Evolutionary conservation across 2,329 filamentous ascomycete genomes (phyloP), one percentile per base, ranked within the genome.

Genomic region (Coniochaeta hoffmannii): DNA sequence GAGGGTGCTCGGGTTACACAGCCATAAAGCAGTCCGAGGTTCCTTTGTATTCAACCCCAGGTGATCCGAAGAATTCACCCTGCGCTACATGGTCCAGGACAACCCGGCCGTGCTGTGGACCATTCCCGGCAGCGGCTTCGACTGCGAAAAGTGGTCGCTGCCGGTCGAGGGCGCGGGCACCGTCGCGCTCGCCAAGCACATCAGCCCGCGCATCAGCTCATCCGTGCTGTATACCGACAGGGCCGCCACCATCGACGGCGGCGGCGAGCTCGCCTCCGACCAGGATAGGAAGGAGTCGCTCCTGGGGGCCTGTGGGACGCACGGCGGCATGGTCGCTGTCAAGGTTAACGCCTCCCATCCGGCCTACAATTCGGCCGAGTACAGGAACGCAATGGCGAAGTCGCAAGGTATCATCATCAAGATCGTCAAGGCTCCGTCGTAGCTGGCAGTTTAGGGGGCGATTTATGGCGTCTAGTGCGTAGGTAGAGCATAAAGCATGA

Each of bases 391-490:
- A 7, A 56, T 55, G n/a, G 59, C 57, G 22, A 62, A 55, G 11
- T 59, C 64, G 1, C 54, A 58, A 22, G 65, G 62, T 1, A 62
- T 68, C 9, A 53, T 66, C 15, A 59, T 68, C 61, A 68, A 68
- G 62, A 51, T 67, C 22, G 63, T 66, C n/a, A n/a, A n/a, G n/a
- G n/a, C n/a, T n/a, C n/a, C n/a, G n/a, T n/a, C n/a, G n/a, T n/a
- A n/a, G n/a, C n/a, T n/a, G n/a, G n/a, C n/a, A n/a, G n/a, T n/a
- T n/a, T n/a, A n/a, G n/a, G n/a, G n/a, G n/a, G 7, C 12, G 7
- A 32, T 32, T 12, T 32, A 32, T 32, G 12, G 30, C 30, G 12
- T 12, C 30, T 12, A 32, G 12, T 32, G 30, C 30, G 12, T 7
- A 32, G 30, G 30, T 32, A 32, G 12, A 32, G 30, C 30, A 32